phyloP scores from a whole-genome alignment of 768 basidiomycete species.

The Leucocoprinus sp. region DNA sequence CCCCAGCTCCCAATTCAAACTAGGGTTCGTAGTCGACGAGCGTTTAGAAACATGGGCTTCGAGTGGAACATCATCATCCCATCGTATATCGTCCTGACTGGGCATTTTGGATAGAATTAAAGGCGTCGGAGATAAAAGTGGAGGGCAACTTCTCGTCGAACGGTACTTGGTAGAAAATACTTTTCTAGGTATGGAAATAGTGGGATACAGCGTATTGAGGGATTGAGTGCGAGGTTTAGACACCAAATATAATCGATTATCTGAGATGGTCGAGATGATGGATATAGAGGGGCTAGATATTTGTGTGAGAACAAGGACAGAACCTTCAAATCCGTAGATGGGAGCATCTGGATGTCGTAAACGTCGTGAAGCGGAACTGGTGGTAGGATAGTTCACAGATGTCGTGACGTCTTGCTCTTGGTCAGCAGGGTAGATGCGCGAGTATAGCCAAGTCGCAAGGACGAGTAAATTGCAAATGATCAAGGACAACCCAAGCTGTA shows the following conservation, averaged over 20 bases:
- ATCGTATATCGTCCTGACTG: not conserved
- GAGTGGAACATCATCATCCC: not conserved
- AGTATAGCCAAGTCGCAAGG: constrained; percentile 19
- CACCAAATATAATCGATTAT: not conserved
- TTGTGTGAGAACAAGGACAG: constrained; percentile 5
- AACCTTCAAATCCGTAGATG: constrained; percentile 4
- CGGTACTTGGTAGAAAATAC: not conserved
- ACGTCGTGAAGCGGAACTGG: not conserved
- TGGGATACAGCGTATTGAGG: not conserved
- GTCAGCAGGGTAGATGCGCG: not conserved
- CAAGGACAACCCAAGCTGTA: constrained; percentile 13
- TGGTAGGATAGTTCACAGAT: not conserved
- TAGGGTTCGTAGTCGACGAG: not conserved
- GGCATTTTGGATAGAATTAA: not conserved
- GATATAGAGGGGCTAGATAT: not conserved
- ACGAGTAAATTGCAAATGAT: constrained; percentile 21
- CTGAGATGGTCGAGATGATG: not conserved
- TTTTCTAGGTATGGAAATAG: not conserved
- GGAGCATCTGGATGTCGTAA: not conserved
- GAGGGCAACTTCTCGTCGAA: not conserved
- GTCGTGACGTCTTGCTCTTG: not conserved
- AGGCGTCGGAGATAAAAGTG: not conserved
- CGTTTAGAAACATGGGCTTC: not conserved
- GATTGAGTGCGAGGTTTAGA: not conserved
- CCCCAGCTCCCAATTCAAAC: not conserved